phyloP scores from a whole-genome alignment of 495 filamentous ascomycete species.

The Lasiosphaeris hirsuta region DNA sequence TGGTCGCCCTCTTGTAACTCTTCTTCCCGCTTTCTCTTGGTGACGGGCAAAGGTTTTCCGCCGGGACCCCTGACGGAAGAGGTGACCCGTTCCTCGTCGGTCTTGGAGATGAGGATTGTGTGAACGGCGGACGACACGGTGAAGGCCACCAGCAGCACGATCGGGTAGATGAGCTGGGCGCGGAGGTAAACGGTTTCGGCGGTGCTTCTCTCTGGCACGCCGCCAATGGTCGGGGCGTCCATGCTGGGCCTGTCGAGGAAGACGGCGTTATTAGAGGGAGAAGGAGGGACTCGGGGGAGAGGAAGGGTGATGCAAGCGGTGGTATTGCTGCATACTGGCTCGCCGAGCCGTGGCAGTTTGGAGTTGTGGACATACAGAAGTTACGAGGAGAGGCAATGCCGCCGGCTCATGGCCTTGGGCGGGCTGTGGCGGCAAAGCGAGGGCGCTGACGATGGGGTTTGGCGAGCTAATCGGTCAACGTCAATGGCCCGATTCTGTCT shows the following conservation, averaged over 20 bases:
- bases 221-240: constrained; percentile 17
- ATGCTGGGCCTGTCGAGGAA: constrained; percentile 24
- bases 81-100: constrained; percentile 38
- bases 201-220: constrained; percentile 22
- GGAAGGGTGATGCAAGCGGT: neutral
- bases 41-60: constrained; percentile 73
- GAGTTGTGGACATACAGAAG: constrained; percentile 18
- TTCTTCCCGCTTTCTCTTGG: constrained; percentile 42
- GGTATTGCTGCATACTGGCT: constrained; percentile 10
- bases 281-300: constrained; percentile 1
- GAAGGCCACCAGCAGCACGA: constrained; percentile 42
- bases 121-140: constrained; percentile 40
- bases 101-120: constrained; percentile 42
- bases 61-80: constrained; percentile 60
- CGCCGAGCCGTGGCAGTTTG: neutral
- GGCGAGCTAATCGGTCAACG: constrained; percentile 9
- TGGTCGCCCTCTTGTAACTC: constrained; percentile 38
- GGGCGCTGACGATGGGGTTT: constrained; percentile 13
- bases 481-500: constrained; percentile 10
- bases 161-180: constrained; percentile 44
- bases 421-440: constrained; percentile 28
- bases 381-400: constrained; percentile 22
- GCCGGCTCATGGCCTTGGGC: constrained; percentile 26
- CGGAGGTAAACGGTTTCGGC: constrained; percentile 33
- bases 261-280: constrained; percentile 13